phyloP scores from a whole-genome alignment of 495 filamentous ascomycete genomes.

The Mycothermus thermophilus region DNA sequence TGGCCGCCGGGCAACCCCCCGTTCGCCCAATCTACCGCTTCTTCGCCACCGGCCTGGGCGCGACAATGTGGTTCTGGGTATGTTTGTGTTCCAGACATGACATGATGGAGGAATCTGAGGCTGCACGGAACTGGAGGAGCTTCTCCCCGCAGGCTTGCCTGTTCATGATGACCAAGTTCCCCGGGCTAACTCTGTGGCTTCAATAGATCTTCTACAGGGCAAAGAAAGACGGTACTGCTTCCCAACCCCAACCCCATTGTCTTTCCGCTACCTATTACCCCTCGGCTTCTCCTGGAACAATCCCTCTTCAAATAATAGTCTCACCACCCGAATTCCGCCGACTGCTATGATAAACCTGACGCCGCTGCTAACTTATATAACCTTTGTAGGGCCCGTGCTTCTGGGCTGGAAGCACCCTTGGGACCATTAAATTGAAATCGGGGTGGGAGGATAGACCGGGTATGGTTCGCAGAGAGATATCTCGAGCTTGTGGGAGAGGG shows the following conservation, averaged over 20 bases:
- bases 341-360: too few species aligned
- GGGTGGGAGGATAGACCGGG: too few species aligned
- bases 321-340: too few species aligned
- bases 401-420: constrained; percentile 95
- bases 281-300: not conserved
- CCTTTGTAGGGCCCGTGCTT: constrained; percentile 47
- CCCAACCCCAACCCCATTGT: not conserved
- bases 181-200: not conserved
- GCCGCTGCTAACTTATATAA: constrained; percentile 12
- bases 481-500: not conserved
- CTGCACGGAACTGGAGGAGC: too few species aligned
- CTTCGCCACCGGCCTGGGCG: constrained; percentile 71
- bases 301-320: not conserved
- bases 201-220: constrained; percentile 81
- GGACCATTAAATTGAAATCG: constrained; percentile 62
- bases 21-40: constrained; percentile 58
- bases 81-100: too few species aligned
- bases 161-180: constrained; percentile 1
- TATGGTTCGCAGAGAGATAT: constrained; percentile 1
- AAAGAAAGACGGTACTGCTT: constrained; percentile 63
- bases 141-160: too few species aligned
- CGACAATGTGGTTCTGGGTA: constrained; percentile 99
- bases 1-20: constrained; percentile 14
- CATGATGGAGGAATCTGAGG: too few species aligned
- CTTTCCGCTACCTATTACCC: not conserved